Conservation (phyloP, 2,329 filamentous ascomycete genomes). For the Talaromyces sp. region DNA sequence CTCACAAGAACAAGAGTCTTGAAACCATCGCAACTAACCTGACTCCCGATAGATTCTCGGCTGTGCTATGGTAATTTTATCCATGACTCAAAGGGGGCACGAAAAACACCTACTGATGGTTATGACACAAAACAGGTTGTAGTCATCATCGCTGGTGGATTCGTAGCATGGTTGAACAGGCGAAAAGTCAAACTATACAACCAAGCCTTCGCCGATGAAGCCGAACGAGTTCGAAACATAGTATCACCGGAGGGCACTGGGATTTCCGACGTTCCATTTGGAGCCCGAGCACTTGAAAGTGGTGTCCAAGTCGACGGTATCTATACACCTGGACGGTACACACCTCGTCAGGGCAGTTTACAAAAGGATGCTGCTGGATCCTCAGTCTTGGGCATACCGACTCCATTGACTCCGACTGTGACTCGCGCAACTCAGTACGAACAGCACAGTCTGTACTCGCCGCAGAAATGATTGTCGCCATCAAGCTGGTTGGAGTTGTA, state of each 20-base stretch:
- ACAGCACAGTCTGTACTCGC: not conserved
- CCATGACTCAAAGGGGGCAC: too few species aligned
- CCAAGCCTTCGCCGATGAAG: constrained; percentile 62
- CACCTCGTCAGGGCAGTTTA: constrained; percentile 26
- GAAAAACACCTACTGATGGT: constrained; percentile 25
- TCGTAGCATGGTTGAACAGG: constrained; percentile 58
- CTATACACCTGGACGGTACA: constrained; percentile 60
- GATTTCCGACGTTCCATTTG: constrained; percentile 71
- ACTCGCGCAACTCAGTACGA: constrained; percentile 8
- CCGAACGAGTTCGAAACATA: constrained; percentile 50
- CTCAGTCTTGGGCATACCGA: constrained; percentile 19
- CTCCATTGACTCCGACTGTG: constrained; percentile 10
- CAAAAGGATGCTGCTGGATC: constrained; percentile 22
- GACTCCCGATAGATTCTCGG: constrained; percentile 61
- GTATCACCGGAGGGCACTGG: constrained; percentile 50
- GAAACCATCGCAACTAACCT: not conserved
- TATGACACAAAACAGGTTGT: constrained; percentile 42
- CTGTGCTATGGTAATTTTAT: constrained; percentile 58
- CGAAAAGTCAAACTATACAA: constrained; percentile 60
- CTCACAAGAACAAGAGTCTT: too few species aligned
- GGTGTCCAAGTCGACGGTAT: constrained; percentile 84
- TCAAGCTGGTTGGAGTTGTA: not conserved
- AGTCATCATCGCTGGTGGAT: constrained; percentile 65
- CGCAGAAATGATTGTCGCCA: not conserved
- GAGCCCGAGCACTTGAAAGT: constrained; percentile 77